Evolutionary conservation across 1,284 basidiomycete genomes (phyloP), one percentile per base, ranked within the genome.

Genomic region (Microbotryum lychnidis-dioicae): DNA sequence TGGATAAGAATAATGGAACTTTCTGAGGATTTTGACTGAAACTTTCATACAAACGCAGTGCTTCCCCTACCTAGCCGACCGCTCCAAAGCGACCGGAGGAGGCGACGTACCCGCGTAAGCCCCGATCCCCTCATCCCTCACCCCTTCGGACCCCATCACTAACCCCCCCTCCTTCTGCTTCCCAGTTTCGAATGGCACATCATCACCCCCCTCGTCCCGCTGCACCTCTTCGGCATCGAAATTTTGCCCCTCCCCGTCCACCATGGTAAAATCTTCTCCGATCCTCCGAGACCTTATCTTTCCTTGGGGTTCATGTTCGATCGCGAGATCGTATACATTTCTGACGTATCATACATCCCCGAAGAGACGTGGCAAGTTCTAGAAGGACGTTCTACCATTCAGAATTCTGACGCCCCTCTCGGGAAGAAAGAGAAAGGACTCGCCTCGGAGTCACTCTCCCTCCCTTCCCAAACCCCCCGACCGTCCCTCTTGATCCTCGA

Each of bases 41-140:
- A 10, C 31, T 31, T 16, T 18, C 31, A 37, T 3, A 7, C 1
- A 12, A 21, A 5, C 1, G 8, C 57, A 70, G 66, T 78, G 85
- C 0, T 90, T 89, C 74, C 87, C 87, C 25, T 90, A 90, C 73
- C 79, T 90, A 20, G 83, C 88, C 21, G 77, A 82, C 14, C 86
- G 82, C 70, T 84, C 86, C 67, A 84, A 81, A 69, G 86, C 86
- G 1, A 87, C 87, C 5, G 86, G 87, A 54, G 87, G 87, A 48
- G 87, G 87, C 51, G 86, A 87, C 76, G 86, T 87, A 71, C 63
- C 56, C 20, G 7, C 46, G 66, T 55, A 8, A 27, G 8, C 6
- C 27, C 6, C 27, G 27, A 16, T 42, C 16, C 27, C 6, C 8
- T 51, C 33, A 0, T 25, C 46, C 23, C 45, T 42, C 23, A 10